phyloP scores from a whole-genome alignment of 495 filamentous ascomycete species.

The Clavariopsis aquatica region DNA sequence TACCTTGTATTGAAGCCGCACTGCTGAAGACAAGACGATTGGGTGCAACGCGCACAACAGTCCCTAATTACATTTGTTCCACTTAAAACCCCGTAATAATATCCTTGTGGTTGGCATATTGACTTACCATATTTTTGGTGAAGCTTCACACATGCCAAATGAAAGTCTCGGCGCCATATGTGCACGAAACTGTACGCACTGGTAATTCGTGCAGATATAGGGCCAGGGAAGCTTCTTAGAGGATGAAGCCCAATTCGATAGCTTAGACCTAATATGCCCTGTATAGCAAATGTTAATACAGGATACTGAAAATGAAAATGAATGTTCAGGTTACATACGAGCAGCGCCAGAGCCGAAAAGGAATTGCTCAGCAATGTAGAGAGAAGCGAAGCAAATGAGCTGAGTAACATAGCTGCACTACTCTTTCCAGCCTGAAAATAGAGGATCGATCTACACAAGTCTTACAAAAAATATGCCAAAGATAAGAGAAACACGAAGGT shows the following conservation, averaged over 20 bases:
- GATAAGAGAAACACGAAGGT: too few species aligned
- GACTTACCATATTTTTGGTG: conserved; percentile 14
- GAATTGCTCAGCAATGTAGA: too few species aligned
- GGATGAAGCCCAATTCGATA: conserved; percentile 5
- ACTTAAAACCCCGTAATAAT: neutral
- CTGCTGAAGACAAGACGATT: conserved; percentile 17
- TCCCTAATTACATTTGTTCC: neutral
- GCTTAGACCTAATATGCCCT: too few species aligned
- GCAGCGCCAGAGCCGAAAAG: too few species aligned
- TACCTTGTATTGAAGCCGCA: neutral
- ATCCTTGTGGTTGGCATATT: neutral
- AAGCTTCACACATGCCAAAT: neutral
- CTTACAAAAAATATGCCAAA: too few species aligned
- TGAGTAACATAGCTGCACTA: too few species aligned
- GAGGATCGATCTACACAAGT: too few species aligned
- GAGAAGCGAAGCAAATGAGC: too few species aligned
- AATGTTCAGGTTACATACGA: too few species aligned
- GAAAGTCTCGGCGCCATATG: neutral
- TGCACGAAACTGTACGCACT: neutral
- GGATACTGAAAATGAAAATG: too few species aligned
- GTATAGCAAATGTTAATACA: too few species aligned
- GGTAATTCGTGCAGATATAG: neutral
- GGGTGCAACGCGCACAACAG: conserved; percentile 2
- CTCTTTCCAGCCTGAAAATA: too few species aligned
- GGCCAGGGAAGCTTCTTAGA: conserved; percentile 1